Percentiles rank a stretch among this genome's conserved stretches.
These are phyloP conservation scores for Venturia asperata DNA, from an alignment of 2,329 filamentous ascomycete genomes.

Conservation along the genomic window DNA sequence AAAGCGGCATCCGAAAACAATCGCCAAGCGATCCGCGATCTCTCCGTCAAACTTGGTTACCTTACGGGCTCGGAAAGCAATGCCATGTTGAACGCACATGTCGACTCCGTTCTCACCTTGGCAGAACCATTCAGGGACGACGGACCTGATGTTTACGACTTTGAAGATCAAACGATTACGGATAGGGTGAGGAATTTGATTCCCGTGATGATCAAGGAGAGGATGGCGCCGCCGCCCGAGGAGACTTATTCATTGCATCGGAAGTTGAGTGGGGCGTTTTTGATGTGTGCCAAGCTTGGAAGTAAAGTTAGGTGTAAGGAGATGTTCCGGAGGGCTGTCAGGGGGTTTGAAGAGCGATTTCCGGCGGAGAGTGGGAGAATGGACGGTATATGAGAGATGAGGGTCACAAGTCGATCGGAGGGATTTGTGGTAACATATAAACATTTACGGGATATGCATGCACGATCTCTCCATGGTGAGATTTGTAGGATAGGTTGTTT, in stretches of 20 bases:
- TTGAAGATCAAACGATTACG: constrained; percentile 90
- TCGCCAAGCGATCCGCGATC: constrained; percentile 49
- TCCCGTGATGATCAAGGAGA: constrained; percentile 85
- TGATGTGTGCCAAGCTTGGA: constrained; percentile 80
- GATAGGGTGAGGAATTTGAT: constrained; percentile 84
- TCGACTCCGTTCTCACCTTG: constrained; percentile 79
- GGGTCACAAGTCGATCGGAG: not conserved
- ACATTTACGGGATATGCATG: not conserved
- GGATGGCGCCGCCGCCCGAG: constrained; percentile 84
- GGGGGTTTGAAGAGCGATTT: constrained; percentile 14
- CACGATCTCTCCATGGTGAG: not conserved
- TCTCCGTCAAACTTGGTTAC: constrained; percentile 77
- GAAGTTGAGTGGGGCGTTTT: constrained; percentile 89
- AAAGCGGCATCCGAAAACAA: constrained; percentile 71
- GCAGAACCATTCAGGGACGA: constrained; percentile 74
- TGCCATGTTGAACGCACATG: constrained; percentile 82
- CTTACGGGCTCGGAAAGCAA: constrained; percentile 82
- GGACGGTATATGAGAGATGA: not conserved
- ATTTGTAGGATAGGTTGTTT: not conserved
- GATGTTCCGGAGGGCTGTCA: constrained; percentile 59
- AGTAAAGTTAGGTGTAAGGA: constrained; percentile 75
- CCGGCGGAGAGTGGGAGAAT: not conserved
- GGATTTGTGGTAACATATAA: not conserved
- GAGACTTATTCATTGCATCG: constrained; percentile 95
- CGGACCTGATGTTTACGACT: constrained; percentile 86